These are phyloP conservation scores for Phytophthora megakarya DNA, from an alignment of 352 stramenopile species.

Conservation along the genomic window DNA sequence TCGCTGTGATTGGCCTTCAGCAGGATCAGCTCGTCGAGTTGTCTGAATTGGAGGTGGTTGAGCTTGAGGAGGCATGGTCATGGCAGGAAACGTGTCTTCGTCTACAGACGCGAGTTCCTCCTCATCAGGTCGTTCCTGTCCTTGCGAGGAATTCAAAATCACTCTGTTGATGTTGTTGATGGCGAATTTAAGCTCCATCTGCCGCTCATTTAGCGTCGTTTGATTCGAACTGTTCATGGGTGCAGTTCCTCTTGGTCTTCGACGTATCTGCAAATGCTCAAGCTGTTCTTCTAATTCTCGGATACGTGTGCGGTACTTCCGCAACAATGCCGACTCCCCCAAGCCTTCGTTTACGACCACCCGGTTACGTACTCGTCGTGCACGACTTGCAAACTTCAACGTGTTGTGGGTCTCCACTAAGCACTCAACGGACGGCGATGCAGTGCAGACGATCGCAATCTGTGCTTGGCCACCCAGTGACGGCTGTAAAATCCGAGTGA, in stretches of 20 bases:
- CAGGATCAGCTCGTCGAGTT: constrained; percentile 15
- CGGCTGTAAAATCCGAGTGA: constrained; percentile 97
- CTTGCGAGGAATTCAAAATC: constrained; percentile 72
- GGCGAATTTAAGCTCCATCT: constrained; percentile 77
- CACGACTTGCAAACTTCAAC: constrained; percentile 95
- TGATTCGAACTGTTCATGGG: constrained; percentile 24
- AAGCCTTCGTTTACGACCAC: constrained; percentile 89
- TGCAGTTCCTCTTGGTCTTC: constrained; percentile 26
- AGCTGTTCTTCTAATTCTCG: constrained; percentile 71
- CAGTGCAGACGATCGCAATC: constrained; percentile 97
- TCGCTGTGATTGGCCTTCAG: constrained; percentile 4
- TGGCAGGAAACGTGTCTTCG: constrained; percentile 34
- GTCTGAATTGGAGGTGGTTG: constrained; percentile 3
- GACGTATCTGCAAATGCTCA: constrained; percentile 55
- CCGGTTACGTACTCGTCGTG: constrained; percentile 93
- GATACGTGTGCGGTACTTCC: constrained; percentile 72
- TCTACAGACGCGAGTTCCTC: constrained; percentile 40
- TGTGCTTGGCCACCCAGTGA: constrained; percentile 95
- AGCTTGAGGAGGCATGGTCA: constrained; percentile 4
- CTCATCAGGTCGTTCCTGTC: constrained; percentile 32
- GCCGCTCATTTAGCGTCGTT: constrained; percentile 54
- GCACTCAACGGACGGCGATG: constrained; percentile 93
- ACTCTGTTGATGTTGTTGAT: constrained; percentile 84
- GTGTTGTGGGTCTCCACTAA: constrained; percentile 95
- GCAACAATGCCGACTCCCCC: constrained; percentile 67